Evolutionary conservation across 108 stramenopile species (phyloP).

Genomic region (Poteriospumella lacustris): DNA sequence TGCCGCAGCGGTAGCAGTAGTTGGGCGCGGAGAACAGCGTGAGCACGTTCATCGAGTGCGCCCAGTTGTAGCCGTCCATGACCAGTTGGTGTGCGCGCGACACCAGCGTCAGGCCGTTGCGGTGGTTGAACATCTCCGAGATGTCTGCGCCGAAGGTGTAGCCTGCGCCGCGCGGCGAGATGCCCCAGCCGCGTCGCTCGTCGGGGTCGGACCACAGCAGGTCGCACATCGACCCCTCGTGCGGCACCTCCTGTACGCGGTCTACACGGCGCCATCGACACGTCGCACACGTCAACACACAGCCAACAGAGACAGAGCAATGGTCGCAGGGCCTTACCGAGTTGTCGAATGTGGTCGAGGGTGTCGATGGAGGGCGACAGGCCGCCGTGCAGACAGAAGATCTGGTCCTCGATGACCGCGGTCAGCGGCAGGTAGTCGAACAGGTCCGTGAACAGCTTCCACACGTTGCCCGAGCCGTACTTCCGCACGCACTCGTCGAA

Average conservation of each 20-base stretch:
- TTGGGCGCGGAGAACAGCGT: slow-evolving; percentile 96
- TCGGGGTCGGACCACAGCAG: slow-evolving; percentile 98
- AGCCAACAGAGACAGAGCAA: too few species aligned
- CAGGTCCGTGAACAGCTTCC: slow-evolving; percentile 87
- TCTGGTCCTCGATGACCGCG: slow-evolving; percentile 82
- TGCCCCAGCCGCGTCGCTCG: slow-evolving; percentile 83
- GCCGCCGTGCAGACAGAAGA: slow-evolving; percentile 88
- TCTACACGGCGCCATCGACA: too few species aligned
- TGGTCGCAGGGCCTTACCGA: too few species aligned
- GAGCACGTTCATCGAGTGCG: slow-evolving; percentile 82
- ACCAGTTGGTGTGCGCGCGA: slow-evolving; percentile 83
- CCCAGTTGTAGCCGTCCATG: slow-evolving; percentile 96
- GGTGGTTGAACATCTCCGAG: slow-evolving; percentile 79
- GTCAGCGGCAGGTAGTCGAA: slow-evolving; percentile 90
- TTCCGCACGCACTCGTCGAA: slow-evolving; percentile 98
- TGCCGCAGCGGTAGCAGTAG: slow-evolving; percentile 98
- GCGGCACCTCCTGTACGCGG: slow-evolving; percentile 97
- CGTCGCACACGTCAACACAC: too few species aligned
- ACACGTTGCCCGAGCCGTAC: slow-evolving; percentile 92
- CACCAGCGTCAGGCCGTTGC: slow-evolving; percentile 77
- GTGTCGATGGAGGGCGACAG: slow-evolving; percentile 82
- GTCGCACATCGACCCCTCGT: slow-evolving; percentile 99
- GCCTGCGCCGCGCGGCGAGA: slow-evolving; percentile 79
- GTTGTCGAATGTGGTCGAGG: slow-evolving; percentile 77
- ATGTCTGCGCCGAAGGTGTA: slow-evolving; percentile 92